Base-by-base conservation (phyloP, 2,329 filamentous ascomycete species). In the Penicillium vulpinum region DNA sequence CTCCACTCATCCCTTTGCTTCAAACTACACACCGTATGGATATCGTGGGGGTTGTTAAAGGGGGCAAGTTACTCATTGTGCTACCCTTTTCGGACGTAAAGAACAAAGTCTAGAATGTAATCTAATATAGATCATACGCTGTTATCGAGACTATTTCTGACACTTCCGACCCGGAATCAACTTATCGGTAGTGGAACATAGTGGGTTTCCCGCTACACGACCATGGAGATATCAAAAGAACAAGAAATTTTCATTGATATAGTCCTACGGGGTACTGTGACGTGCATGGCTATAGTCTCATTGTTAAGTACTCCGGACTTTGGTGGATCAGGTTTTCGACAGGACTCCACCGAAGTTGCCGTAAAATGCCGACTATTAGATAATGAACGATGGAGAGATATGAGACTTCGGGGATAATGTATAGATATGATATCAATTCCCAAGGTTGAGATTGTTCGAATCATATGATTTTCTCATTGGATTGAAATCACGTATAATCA, bases 271-370 rank as follows among this genome's bases (percentile, higher is more conserved):
- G n/a, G n/a, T n/a, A 63, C 54, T 29, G 60, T 66, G 63, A 64
- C 62, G 60, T 66, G 63, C 63, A 66, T 59, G n/a, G 41, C 55
- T 56, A 56, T 36, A 33, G 29, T 35, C 21, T 18, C 11, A 24
- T 33, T 26, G 21, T 31, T 60, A 51, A 54, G 59, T 57, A 63
- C 60, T 61, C 62, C 59, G 56, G 60, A 61, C 47, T 58, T 35
- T 26, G 48, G 48, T 56, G 41, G 54, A 56, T 52, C 54, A n/a
- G n/a, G n/a, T n/a, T 54, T 38, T 50, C 45, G 51, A 29, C 13
- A 26, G 59, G 45, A 47, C 47, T 56, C 52, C 53, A 57, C 56
- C 55, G 33, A 44, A 7, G 33, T 56, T 63, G 57, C 62, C 62
- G 61, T 53, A 40, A 57, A 60, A 66, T 54, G 45, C 63, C 61